phyloP scores from a whole-genome alignment of 2,329 filamentous ascomycete species.

The Fusarium udum region DNA sequence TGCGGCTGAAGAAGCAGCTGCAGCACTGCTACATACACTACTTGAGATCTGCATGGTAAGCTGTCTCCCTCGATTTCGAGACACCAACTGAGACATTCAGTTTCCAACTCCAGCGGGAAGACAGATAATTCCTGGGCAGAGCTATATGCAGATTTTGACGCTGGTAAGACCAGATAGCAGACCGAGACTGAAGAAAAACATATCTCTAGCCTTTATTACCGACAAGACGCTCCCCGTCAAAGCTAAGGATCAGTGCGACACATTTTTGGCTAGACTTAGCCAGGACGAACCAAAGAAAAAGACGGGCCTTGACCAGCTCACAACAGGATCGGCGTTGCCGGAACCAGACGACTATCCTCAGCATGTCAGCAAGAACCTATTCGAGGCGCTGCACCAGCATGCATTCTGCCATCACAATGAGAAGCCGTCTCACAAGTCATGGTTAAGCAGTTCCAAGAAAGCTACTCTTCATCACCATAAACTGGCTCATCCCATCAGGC shows the following conservation, averaged over 20 bases:
- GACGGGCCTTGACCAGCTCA: neutral
- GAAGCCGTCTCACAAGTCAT: too few relatives aligned
- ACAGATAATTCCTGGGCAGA: fast-evolving
- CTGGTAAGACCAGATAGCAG: neutral
- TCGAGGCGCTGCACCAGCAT: neutral
- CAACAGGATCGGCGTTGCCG: fast-evolving
- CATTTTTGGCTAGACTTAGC: fast-evolving
- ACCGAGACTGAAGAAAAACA: fast-evolving
- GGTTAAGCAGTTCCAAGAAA: neutral
- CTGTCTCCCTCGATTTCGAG: fast-evolving
- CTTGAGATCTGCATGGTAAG: neutral
- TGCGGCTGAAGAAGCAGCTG: fast-evolving
- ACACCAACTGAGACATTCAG: fast-evolving
- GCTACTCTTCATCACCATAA: neutral
- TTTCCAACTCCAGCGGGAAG: fast-evolving
- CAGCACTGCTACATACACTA: fast-evolving
- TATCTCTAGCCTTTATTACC: fast-evolving
- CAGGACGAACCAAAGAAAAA: neutral
- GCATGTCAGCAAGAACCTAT: neutral
- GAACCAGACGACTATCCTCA: neutral
- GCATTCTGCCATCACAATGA: fast-evolving
- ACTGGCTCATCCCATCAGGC: neutral
- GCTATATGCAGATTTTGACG: fast-evolving
- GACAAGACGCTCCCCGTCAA: fast-evolving
- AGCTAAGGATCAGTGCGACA: neutral